Evolutionary conservation across 2,329 filamentous ascomycete species (phyloP), one percentile per base, ranked within the genome.

Genomic region (Dactylellina parvicollis): DNA sequence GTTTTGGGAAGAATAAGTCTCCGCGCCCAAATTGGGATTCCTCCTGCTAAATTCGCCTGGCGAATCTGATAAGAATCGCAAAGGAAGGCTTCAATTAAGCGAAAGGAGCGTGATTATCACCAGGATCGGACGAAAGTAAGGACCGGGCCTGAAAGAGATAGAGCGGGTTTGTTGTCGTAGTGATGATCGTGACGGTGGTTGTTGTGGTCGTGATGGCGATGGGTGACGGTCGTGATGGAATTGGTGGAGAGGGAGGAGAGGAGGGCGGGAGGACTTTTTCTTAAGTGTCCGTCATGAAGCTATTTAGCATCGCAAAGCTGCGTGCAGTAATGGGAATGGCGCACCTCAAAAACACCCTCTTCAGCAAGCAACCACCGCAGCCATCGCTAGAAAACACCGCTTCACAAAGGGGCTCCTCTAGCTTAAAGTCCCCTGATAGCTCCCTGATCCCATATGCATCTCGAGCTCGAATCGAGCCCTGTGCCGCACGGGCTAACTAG

Each of bases 101-200:
- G n/a, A 65, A 72, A 72, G 67, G 67, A 72, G 50, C 46, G 67
- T 72, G 59, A n/a, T 44, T 73, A 59, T 66, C 69, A 54, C 59
- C 26, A 55, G 36, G 40, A 61, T 54, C 42, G 36, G 42, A 59
- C 38, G 52, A 60, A 28, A 28, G 26, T 50, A 59, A 38, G 28
- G 30, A 47, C 34, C 46, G 12, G 20, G 30, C 59, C 40, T 44
- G 57, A 65, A 40, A 30, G 46, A 8, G 32, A 46, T 44, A 44
- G 47, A 36, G 40, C 38, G 30, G 20, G 50, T 18, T 57, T 57
- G 30, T 57, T 7, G 24, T 20, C 36, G 28, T 28, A 38, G 42
- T 50, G 36, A 10, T 10, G 34, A 18, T 38, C 20, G 12, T 34
- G 30, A 30, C 22, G 20, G 18, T 34, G 38, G 40, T 55, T 34